Evolutionary conservation across 805 yeast genomes (phyloP), one percentile per base, ranked within the genome.

Genomic region (Kluyveromyces wickerhamii): DNA sequence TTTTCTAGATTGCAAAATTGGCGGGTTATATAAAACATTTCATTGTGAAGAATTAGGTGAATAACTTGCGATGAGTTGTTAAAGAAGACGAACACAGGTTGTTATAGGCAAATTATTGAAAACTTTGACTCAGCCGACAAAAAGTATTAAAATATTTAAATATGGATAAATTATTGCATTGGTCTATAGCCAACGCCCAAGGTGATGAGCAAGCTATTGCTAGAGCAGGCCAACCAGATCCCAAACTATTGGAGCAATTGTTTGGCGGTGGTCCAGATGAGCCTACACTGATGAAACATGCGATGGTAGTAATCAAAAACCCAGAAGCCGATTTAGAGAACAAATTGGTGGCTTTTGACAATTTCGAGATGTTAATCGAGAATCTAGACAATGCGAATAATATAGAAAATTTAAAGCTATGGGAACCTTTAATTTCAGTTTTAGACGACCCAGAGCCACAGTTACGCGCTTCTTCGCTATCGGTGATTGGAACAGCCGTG

Each of bases 301-400:
- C 85, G 21, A 72, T 88, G 54, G 50, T 56, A 5, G 77, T 81
- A 7, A 74, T 82, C 4, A 51, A 60, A 2, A 66, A 73, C 48
- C 71, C 74, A 5, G 80, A 77, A 31, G 74, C 76, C 3, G 71
- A 71, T 6, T 47, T 72, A 15, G 89, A 81, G 26, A 69, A 69
- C 47, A 81, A 80, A 47, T 65, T 79, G 34, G 71, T 73, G 7
- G 95, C 96, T 0, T 71, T 87, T 40, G 96, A 89, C 44, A 85
- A 86, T 55, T 81, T 89, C 50, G 96, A 89, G 56, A 86, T 88
- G 89, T 65, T 89, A 34, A 79, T 92, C 32, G 97, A 89, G 54
- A 87, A 87, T 50, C 60, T 89, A 40, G 97, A 92, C 58, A 92
- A 92, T 57, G 97, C 97, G 16, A 88, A 89, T 60, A 86, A 86